A percentile compares a stretch with the other conserved stretches of the same genome.
Conservation (phyloP, 1,284 basidiomycete genomes). For the Pyrrhoderma noxium region DNA sequence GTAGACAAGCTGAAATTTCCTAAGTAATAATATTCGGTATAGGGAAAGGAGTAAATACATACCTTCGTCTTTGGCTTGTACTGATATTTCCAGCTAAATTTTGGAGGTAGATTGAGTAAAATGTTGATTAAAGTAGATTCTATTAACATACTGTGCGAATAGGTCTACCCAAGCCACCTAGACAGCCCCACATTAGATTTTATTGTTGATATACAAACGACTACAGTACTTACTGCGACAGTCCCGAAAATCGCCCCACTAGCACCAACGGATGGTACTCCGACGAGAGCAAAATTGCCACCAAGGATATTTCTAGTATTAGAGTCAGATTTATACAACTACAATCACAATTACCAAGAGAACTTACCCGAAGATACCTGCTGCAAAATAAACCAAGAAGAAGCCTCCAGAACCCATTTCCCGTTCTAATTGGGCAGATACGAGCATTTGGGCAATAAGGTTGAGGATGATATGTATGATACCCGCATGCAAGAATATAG, state of each 20-base stretch:
- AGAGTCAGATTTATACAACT: not conserved
- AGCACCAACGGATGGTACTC: conserved; percentile 89
- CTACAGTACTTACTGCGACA: too few relatives aligned
- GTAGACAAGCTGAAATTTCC: conserved; percentile 52
- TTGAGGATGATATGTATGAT: conserved; percentile 85
- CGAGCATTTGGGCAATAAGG: conserved; percentile 79
- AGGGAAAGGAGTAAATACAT: conserved; percentile 18
- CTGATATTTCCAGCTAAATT: conserved; percentile 67
- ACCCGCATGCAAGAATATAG: conserved; percentile 90
- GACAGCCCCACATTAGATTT: conserved; percentile 60
- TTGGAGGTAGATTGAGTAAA: too few relatives aligned
- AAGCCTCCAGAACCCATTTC: conserved; percentile 86
- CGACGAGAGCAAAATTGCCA: conserved; percentile 86
- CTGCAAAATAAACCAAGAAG: conserved; percentile 76
- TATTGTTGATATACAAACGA: conserved; percentile 21
- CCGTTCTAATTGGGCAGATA: conserved; percentile 77
- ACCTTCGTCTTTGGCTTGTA: conserved; percentile 74
- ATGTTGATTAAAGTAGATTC: too few relatives aligned
- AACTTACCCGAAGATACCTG: conserved; percentile 81
- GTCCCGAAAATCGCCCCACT: conserved; percentile 93
- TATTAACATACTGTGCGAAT: conserved; percentile 51
- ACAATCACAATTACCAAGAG: not conserved
- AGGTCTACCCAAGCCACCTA: conserved; percentile 86
- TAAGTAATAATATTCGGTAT: not conserved
- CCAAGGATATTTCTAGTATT: conserved; percentile 68